Percentiles rank a stretch among this genome's conserved stretches.
Evolutionary conservation across 2,329 filamentous ascomycete genomes (phyloP).

Genomic region (Colletotrichum plurivorum): DNA sequence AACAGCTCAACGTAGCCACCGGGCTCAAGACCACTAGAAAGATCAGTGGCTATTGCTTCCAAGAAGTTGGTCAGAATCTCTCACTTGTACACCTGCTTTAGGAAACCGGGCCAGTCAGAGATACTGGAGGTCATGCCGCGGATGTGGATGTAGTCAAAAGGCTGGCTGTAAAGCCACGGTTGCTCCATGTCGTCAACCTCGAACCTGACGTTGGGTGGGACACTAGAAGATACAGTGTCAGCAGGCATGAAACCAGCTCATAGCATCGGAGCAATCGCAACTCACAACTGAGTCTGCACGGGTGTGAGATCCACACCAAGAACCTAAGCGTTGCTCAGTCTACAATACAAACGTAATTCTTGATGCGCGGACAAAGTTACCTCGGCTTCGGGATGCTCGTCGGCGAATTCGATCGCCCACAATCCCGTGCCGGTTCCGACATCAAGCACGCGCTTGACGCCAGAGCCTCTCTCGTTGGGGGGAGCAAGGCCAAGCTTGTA

Average conservation of each 20-base stretch:
- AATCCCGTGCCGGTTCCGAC: slow-evolving; percentile 31
- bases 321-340: slow-evolving; percentile 28
- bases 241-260: too few relatives aligned
- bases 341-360: neutral
- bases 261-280: too few relatives aligned
- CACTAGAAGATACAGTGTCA: slow-evolving; percentile 30
- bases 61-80: neutral
- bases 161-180: slow-evolving; percentile 38
- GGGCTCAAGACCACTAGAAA: slow-evolving; percentile 33
- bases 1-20: slow-evolving; percentile 46
- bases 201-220: slow-evolving; percentile 46
- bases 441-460: slow-evolving; percentile 42
- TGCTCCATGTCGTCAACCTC: slow-evolving; percentile 44
- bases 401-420: slow-evolving; percentile 40
- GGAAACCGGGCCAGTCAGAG: slow-evolving; percentile 41
- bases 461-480: slow-evolving; percentile 5
- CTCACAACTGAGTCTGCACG: slow-evolving; percentile 49
- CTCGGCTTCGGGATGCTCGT: slow-evolving; percentile 45
- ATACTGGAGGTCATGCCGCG: slow-evolving; percentile 50
- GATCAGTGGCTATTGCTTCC: too few relatives aligned
- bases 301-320: slow-evolving; percentile 50
- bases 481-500: slow-evolving; percentile 49
- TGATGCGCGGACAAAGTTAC: slow-evolving; percentile 12
- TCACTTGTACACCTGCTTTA: slow-evolving; percentile 42
- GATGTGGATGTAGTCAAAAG: slow-evolving; percentile 52